A percentile compares a stretch with the other conserved stretches of the same genome.
Conservation (phyloP, 306 rosid genomes). For the Dicorynia guianensis region DNA sequence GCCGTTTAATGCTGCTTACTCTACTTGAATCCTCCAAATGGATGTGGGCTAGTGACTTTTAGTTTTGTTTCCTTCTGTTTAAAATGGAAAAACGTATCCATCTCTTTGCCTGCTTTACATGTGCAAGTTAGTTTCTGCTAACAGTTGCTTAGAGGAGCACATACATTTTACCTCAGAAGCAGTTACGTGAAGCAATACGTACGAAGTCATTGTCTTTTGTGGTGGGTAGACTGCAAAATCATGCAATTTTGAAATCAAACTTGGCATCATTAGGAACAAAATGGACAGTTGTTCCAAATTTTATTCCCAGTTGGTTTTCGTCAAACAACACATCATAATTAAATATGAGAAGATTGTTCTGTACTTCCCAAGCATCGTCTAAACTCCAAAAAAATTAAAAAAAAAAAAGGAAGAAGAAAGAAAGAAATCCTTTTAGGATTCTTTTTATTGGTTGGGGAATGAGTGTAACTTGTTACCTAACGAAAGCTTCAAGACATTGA, state of each 20-base stretch:
- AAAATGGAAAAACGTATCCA: no score
- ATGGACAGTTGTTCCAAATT: slow-evolving; percentile 37
- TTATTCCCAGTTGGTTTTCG: slow-evolving; percentile 31
- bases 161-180: neutral
- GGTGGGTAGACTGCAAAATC: slow-evolving; percentile 45
- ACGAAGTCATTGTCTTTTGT: slow-evolving; percentile 36
- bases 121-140: no score
- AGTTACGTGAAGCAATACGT: slow-evolving; percentile 17
- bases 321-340: slow-evolving; percentile 34
- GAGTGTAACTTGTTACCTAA: slow-evolving; percentile 54
- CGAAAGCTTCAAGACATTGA: slow-evolving; percentile 35
- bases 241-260: slow-evolving; percentile 49
- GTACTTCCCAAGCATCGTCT: slow-evolving; percentile 48
- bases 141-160: neutral
- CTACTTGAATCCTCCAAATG: no score
- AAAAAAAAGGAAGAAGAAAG: no score
- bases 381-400: no score
- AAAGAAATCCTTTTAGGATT: slow-evolving; percentile 36
- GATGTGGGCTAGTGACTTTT: no score
- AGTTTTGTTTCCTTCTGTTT: no score
- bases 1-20: no score
- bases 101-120: no score
- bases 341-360: slow-evolving; percentile 41
- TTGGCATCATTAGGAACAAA: slow-evolving; percentile 27
- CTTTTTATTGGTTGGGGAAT: slow-evolving; percentile 36